A percentile compares a stretch with the other conserved stretches of the same genome.
Evolutionary conservation across 768 basidiomycete genomes (phyloP).

Genomic region (Termitomyces sp.): DNA sequence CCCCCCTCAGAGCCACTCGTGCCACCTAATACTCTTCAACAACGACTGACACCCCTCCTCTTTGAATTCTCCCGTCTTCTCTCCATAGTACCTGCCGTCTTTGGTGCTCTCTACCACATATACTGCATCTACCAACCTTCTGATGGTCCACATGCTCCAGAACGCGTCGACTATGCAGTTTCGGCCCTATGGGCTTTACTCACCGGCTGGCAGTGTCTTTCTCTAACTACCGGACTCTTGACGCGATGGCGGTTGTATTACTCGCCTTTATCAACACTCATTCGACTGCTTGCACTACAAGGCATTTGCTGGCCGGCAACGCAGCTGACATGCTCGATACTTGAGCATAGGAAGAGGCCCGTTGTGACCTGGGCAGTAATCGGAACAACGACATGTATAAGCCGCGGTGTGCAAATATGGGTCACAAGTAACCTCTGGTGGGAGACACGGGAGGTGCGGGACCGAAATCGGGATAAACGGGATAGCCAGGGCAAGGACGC

Average conservation of each 20-base stretch:
- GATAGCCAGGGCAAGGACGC: slow-evolving; percentile 12
- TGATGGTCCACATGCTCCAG: slow-evolving; percentile 27
- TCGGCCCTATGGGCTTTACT: slow-evolving; percentile 74
- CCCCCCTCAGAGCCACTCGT: slow-evolving; percentile 43
- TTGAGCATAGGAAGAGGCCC: slow-evolving; percentile 66
- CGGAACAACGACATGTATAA: slow-evolving; percentile 81
- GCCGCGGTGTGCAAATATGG: slow-evolving; percentile 87
- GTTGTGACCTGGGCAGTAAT: slow-evolving; percentile 89
- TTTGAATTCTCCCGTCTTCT: slow-evolving; percentile 68
- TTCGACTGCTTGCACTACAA: slow-evolving; percentile 88
- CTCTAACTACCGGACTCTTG: slow-evolving; percentile 82
- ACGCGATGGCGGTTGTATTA: slow-evolving; percentile 91
- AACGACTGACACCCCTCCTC: slow-evolving; percentile 48
- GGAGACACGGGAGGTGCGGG: slow-evolving; percentile 27
- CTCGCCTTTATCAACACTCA: slow-evolving; percentile 78
- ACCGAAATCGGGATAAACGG: slow-evolving; percentile 15
- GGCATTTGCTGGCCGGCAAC: slow-evolving; percentile 97
- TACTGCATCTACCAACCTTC: slow-evolving; percentile 46
- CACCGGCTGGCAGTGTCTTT: slow-evolving; percentile 86
- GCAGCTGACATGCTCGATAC: slow-evolving; percentile 70
- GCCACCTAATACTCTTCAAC: slow-evolving; percentile 40
- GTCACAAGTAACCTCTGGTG: slow-evolving; percentile 85
- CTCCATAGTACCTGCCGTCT: slow-evolving; percentile 64
- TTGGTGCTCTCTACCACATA: slow-evolving; percentile 50
- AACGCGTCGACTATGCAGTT: slow-evolving; percentile 59